Evolutionary conservation across 2,329 filamentous ascomycete genomes (phyloP).

Genomic region (Epichloe baconii): DNA sequence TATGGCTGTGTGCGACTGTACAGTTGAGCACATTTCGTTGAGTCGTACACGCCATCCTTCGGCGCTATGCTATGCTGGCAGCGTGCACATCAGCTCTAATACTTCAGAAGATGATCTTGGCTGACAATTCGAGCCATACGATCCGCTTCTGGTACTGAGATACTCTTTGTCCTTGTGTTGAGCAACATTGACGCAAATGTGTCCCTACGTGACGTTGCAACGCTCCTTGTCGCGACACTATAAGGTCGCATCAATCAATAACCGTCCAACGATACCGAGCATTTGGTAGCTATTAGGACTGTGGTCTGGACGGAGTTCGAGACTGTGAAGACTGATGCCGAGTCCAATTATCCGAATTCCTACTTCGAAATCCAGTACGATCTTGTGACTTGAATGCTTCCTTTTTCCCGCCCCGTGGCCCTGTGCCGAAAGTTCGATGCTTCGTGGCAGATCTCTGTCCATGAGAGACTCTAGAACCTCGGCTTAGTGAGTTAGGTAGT

Average conservation of each 20-base stretch:
- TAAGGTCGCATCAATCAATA: background rate
- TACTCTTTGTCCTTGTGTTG: background rate
- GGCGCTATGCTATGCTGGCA: background rate
- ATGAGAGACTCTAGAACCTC: constrained; percentile 16
- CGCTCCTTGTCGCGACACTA: background rate
- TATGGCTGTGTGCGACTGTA: constrained; percentile 7
- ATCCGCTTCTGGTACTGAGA: background rate
- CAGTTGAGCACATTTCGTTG: constrained; percentile 5
- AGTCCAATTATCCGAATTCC: constrained; percentile 29
- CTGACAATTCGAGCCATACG: background rate
- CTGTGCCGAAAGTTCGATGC: constrained; percentile 17
- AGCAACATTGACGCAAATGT: background rate
- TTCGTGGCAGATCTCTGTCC: constrained; percentile 12
- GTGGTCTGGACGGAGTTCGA: constrained; percentile 3
- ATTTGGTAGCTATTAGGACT: background rate
- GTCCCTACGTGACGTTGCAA: background rate
- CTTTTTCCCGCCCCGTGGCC: constrained; percentile 20
- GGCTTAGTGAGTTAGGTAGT: constrained; percentile 21
- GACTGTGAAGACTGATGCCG: constrained; percentile 13
- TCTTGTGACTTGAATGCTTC: constrained; percentile 19
- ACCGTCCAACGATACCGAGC: background rate
- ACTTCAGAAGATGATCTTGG: background rate
- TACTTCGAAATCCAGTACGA: constrained; percentile 27
- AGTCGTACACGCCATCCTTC: constrained; percentile 12
- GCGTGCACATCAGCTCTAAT: background rate